phyloP scores from a whole-genome alignment of 768 basidiomycete genomes.

The Dentipellis sp. region DNA sequence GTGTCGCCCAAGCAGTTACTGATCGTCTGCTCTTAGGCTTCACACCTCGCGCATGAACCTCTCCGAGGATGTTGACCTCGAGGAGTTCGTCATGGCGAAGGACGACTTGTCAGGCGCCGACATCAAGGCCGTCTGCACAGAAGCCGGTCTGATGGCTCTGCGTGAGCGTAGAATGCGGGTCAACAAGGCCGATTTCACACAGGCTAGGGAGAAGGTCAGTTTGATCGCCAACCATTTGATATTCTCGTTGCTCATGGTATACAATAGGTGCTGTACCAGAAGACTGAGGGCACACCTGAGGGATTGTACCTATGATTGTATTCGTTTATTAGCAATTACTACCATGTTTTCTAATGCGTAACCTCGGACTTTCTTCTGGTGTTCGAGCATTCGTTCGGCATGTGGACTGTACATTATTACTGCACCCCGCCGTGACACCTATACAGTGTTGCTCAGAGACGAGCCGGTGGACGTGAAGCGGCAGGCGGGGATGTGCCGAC shows the following conservation, averaged over 20 bases:
- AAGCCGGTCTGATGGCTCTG: conserved; percentile 92
- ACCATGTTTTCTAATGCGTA: too few species aligned
- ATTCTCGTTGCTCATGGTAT: conserved; percentile 7
- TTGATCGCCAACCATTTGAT: conserved; percentile 4
- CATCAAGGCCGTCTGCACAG: conserved; percentile 98
- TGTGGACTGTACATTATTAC: too few species aligned
- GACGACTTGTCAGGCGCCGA: conserved; percentile 96
- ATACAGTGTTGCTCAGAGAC: too few species aligned
- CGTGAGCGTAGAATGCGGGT: conserved; percentile 94
- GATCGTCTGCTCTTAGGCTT: conserved; percentile 34
- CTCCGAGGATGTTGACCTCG: conserved; percentile 79
- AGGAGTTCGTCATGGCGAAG: conserved; percentile 92
- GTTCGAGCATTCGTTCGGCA: too few species aligned
- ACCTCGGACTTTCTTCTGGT: too few species aligned
- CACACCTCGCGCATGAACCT: conserved; percentile 96
- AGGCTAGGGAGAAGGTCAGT: conserved; percentile 87
- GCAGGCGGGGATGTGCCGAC: too few species aligned
- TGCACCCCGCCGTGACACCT: too few species aligned
- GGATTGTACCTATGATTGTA: conserved; percentile 77
- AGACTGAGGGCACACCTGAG: conserved; percentile 95
- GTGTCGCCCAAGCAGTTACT: conserved; percentile 4
- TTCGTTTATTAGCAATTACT: too few species aligned
- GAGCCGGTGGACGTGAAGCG: too few species aligned
- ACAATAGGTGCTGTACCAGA: conserved; percentile 75
- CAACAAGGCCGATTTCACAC: conserved; percentile 81